These are phyloP conservation scores for Rhizopogon rudus DNA, from an alignment of 768 basidiomycete genomes.

Conservation along the genomic window DNA sequence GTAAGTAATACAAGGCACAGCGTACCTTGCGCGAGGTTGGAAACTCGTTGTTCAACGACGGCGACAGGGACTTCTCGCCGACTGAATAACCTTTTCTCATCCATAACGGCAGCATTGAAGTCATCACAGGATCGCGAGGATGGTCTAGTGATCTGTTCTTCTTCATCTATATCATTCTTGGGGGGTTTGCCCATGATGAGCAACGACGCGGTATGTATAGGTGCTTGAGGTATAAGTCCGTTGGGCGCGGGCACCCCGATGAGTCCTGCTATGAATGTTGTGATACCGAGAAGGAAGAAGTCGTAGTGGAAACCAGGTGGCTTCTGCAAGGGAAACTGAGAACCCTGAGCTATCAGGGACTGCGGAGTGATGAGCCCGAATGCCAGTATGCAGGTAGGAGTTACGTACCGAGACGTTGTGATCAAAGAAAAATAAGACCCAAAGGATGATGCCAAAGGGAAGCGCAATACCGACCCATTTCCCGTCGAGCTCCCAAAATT, in stretches of 20 bases:
- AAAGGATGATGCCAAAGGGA: constrained; percentile 85
- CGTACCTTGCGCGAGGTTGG: constrained; percentile 81
- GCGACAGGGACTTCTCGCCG: constrained; percentile 53
- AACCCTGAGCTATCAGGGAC: constrained; percentile 90
- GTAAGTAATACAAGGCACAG: constrained; percentile 77
- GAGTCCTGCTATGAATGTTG: constrained; percentile 85
- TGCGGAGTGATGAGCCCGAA: constrained; percentile 20
- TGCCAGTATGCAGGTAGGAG: neutral
- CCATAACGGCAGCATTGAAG: constrained; percentile 5
- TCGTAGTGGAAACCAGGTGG: constrained; percentile 86
- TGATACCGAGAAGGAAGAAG: constrained; percentile 87
- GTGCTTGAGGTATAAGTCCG: constrained; percentile 81
- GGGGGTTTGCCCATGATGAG: constrained; percentile 53
- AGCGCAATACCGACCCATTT: constrained; percentile 89
- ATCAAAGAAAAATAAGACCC: constrained; percentile 93
- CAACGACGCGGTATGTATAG: constrained; percentile 86
- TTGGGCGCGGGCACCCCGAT: constrained; percentile 86
- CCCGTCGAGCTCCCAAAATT: constrained; percentile 81
- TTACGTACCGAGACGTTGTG: constrained; percentile 82
- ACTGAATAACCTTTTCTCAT: constrained; percentile 21
- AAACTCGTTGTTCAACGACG: constrained; percentile 91
- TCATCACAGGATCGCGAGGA: constrained; percentile 5
- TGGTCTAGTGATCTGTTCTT: constrained; percentile 21
- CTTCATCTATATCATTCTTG: constrained; percentile 34
- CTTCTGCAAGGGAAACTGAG: constrained; percentile 85